Conservation (phyloP, 495 filamentous ascomycete genomes). For the Penicillium macrosclerotiorum region DNA sequence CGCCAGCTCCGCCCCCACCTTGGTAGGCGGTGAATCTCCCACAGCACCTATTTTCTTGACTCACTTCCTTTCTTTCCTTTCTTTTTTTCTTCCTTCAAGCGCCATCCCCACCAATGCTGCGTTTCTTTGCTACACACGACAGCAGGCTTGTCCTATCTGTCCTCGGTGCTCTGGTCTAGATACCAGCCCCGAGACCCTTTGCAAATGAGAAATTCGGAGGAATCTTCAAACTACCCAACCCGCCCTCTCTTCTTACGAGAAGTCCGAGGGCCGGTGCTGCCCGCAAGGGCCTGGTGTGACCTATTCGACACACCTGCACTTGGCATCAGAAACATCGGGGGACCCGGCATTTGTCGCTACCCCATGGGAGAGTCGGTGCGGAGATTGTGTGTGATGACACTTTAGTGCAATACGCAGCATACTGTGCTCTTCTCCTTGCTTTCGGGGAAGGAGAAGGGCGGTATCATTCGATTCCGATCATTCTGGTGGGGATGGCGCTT, state of each 20-base stretch:
- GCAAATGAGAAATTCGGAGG: constrained; percentile 99
- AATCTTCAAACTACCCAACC: constrained; percentile 72
- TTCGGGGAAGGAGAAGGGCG: constrained; percentile 30
- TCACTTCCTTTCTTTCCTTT: constrained; percentile 25
- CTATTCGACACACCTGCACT: constrained; percentile 74
- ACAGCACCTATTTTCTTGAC: constrained; percentile 14
- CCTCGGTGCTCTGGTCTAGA: constrained; percentile 16
- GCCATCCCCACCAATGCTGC: constrained; percentile 96
- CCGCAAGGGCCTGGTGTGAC: constrained; percentile 92
- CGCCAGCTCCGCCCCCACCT: neutral
- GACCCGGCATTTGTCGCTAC: constrained; percentile 25
- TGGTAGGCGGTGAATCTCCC: constrained; percentile 14
- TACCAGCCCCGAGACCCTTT: constrained; percentile 25
- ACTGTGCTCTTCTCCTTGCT: constrained; percentile 38
- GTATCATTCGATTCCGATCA: constrained; percentile 99
- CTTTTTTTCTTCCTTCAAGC: constrained; percentile 59
- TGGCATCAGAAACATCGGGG: constrained; percentile 99
- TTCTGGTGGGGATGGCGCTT: constrained; percentile 84
- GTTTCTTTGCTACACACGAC: constrained; percentile 98
- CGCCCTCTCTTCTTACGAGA: constrained; percentile 32
- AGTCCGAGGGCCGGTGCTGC: constrained; percentile 55
- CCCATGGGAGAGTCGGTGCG: constrained; percentile 90
- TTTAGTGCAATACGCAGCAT: constrained; percentile 99
- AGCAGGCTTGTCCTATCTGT: constrained; percentile 32
- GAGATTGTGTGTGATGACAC: constrained; percentile 88